phyloP scores from a whole-genome alignment of 192 early-diverging fungal genomes.

The Podila epicladia region DNA sequence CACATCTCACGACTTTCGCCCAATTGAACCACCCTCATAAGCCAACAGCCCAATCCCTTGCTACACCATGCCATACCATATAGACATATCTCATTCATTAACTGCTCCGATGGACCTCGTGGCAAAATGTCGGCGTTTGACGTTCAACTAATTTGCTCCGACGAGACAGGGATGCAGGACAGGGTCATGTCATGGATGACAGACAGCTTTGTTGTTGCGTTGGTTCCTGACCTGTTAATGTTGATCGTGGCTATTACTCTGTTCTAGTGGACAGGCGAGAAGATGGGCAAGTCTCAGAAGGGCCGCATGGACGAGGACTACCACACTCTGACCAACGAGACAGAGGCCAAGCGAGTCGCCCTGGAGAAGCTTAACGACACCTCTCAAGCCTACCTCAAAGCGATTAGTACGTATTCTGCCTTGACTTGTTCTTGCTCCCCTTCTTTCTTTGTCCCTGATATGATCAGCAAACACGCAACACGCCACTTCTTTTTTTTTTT shows the following conservation, averaged over 20 bases:
- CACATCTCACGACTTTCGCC: background rate
- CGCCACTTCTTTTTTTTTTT: background rate
- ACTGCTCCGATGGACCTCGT: too few relatives aligned
- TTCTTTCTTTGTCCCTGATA: background rate
- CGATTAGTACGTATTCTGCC: constrained; percentile 33
- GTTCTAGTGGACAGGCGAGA: constrained; percentile 42
- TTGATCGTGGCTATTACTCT: too few relatives aligned
- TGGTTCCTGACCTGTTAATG: background rate
- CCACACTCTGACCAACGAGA: constrained; percentile 34
- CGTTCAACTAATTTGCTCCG: too few relatives aligned
- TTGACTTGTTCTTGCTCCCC: background rate
- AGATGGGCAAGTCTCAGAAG: constrained; percentile 48
- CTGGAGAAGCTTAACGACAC: constrained; percentile 43
- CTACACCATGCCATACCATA: too few relatives aligned
- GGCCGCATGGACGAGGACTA: constrained; percentile 50
- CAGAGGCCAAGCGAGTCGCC: constrained; percentile 43
- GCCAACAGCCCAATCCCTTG: background rate
- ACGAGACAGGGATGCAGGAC: background rate
- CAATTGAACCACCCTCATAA: background rate
- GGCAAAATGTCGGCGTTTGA: too few relatives aligned
- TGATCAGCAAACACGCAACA: background rate
- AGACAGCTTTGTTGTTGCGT: background rate
- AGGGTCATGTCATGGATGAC: background rate
- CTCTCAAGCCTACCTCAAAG: constrained; percentile 49
- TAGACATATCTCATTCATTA: too few relatives aligned